A percentile compares a stretch with the other conserved stretches of the same genome.
These are phyloP conservation scores for Leccinum boreale DNA, from an alignment of 768 basidiomycete genomes.

Conservation along the genomic window DNA sequence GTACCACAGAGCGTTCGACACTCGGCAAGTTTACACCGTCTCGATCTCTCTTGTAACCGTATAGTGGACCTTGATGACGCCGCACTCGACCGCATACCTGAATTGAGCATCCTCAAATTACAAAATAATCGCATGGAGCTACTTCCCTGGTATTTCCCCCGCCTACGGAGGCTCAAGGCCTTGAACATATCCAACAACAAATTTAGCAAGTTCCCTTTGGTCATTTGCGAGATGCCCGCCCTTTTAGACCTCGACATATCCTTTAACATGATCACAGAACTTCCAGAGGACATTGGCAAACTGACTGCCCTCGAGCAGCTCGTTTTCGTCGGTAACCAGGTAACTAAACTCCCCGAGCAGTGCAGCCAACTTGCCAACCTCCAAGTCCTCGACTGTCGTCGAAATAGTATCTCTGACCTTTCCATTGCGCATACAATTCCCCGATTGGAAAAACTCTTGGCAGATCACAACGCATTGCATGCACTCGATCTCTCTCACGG, in stretches of 20 bases:
- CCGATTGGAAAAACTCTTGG: slow-evolving; percentile 59
- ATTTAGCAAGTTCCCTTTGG: slow-evolving; percentile 70
- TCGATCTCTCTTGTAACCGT: slow-evolving; percentile 90
- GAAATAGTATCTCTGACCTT: slow-evolving; percentile 82
- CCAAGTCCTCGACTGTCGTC: slow-evolving; percentile 72
- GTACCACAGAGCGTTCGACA: slow-evolving; percentile 83
- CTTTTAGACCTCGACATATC: slow-evolving; percentile 89
- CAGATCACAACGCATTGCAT: slow-evolving; percentile 82
- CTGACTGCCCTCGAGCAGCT: slow-evolving; percentile 68
- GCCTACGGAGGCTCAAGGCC: slow-evolving; percentile 63
- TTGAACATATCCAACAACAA: slow-evolving; percentile 98
- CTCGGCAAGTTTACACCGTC: slow-evolving; percentile 65
- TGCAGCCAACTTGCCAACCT: slow-evolving; percentile 57
- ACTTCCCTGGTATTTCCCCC: slow-evolving; percentile 82
- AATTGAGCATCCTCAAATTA: slow-evolving; percentile 63
- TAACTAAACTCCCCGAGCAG: slow-evolving; percentile 66
- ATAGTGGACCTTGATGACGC: slow-evolving; percentile 88
- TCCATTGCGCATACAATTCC: slow-evolving; percentile 66
- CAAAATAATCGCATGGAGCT: slow-evolving; percentile 92
- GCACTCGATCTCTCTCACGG: slow-evolving; percentile 78
- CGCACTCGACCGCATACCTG: slow-evolving; percentile 70
- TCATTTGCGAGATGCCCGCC: slow-evolving; percentile 68
- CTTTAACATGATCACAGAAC: slow-evolving; percentile 82
- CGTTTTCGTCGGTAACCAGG: slow-evolving; percentile 81
- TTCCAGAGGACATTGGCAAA: slow-evolving; percentile 77